Evolutionary conservation across 805 yeast genomes (phyloP).

Genomic region (Blastobotrys terrestris): DNA sequence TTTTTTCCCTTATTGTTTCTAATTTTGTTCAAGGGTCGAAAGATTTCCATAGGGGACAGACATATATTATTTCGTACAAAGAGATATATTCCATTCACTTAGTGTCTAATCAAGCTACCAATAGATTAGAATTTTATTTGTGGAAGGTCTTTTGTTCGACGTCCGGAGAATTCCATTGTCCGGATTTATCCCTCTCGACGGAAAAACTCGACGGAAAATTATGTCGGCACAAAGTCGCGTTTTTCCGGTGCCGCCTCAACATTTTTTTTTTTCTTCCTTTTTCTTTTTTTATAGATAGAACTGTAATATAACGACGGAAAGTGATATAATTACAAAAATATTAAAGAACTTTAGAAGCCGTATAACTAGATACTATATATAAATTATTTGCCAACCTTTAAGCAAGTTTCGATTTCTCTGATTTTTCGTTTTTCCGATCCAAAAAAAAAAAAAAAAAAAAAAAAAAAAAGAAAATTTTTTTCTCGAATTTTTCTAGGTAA

Average conservation of each 20-base stretch:
- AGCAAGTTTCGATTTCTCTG: neutral
- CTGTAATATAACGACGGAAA: neutral
- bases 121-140: neutral
- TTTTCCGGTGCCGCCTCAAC: neutral
- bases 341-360: neutral
- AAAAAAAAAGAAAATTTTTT: constrained; percentile 1
- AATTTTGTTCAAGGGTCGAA: neutral
- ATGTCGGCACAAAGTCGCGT: neutral
- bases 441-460: constrained; percentile 1
- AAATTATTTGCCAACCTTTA: neutral
- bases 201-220: neutral
- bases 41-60: neutral
- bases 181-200: neutral
- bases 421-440: neutral
- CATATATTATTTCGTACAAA: neutral
- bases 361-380: neutral
- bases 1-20: neutral
- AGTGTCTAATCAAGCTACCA: neutral
- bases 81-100: neutral
- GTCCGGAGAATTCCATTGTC: neutral
- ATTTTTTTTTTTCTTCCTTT: neutral
- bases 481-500: too few species aligned
- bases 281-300: neutral
- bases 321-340: neutral
- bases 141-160: neutral